Percentiles rank a stretch among this genome's conserved stretches.
phyloP scores from a whole-genome alignment of 2,329 filamentous ascomycete genomes.

The Aureobasidium melanogenum region DNA sequence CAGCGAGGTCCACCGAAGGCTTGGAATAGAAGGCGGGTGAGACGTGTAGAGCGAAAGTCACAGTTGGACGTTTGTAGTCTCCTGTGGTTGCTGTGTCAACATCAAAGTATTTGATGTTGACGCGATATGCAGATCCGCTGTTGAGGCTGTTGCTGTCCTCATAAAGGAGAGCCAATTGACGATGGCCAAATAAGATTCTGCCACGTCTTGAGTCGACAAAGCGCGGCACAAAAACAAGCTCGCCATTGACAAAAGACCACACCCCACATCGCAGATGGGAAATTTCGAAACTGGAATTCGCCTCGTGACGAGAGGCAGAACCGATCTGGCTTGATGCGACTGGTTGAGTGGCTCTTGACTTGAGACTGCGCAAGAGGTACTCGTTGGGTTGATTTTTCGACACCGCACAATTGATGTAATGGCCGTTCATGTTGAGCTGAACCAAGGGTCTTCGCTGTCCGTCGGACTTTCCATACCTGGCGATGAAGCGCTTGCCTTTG shows the following conservation, averaged over 20 bases:
- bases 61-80: constrained; percentile 21
- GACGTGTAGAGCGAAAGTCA: constrained; percentile 30
- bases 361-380: constrained; percentile 20
- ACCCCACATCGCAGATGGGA: constrained; percentile 33
- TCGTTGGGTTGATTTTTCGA: constrained; percentile 19
- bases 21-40: constrained; percentile 33
- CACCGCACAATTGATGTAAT: constrained; percentile 13
- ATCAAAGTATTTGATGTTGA: constrained; percentile 36
- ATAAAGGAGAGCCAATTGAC: constrained; percentile 21
- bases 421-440: constrained; percentile 10
- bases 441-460: constrained; percentile 13
- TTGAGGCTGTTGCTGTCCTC: neutral
- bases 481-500: constrained; percentile 38
- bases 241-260: constrained; percentile 32
- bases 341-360: constrained; percentile 16
- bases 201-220: constrained; percentile 33
- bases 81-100: constrained; percentile 31
- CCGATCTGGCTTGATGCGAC: neutral
- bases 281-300: constrained; percentile 25
- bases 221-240: constrained; percentile 35
- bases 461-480: constrained; percentile 21
- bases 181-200: constrained; percentile 25
- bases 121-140: constrained; percentile 20
- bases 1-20: neutral
- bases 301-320: neutral